Percentiles rank a stretch among this genome's conserved stretches.
Conservation (phyloP, 139 green algal genomes). For the Trebouxia sp. region DNA sequence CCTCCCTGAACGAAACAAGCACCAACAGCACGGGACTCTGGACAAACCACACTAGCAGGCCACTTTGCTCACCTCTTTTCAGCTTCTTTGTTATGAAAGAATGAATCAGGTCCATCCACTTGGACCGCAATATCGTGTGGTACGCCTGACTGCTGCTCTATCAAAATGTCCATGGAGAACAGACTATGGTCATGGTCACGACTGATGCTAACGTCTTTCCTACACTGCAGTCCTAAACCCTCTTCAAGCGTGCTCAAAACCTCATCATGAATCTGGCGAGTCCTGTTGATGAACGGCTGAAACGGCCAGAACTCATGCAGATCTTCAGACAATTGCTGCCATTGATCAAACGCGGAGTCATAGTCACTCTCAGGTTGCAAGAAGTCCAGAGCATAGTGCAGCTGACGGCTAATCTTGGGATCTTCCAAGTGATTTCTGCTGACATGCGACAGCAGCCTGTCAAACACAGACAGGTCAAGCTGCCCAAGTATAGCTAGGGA, state of each 20-base stretch:
- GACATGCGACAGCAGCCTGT: neutral
- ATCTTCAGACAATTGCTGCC: neutral
- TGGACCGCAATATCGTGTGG: neutral
- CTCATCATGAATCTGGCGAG: neutral
- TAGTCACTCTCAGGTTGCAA: neutral
- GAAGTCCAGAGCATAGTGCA: slow-evolving; percentile 9
- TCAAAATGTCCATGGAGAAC: neutral
- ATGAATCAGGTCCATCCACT: neutral
- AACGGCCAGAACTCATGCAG: neutral
- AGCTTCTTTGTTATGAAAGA: neutral
- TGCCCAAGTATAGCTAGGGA: neutral
- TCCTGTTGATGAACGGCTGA: too few species aligned
- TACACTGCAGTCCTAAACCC: neutral
- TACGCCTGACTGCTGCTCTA: neutral
- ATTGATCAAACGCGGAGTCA: neutral
- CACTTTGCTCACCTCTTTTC: neutral
- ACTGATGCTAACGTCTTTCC: neutral
- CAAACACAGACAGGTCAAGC: neutral
- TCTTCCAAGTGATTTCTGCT: neutral
- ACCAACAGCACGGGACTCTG: too few species aligned
- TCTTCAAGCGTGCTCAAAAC: neutral
- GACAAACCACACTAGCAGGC: neutral
- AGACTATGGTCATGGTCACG: neutral
- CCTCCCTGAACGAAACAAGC: too few species aligned
- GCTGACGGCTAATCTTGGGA: neutral